phyloP scores from a whole-genome alignment of 768 basidiomycete species.

The Candolleomyces efflorescens region DNA sequence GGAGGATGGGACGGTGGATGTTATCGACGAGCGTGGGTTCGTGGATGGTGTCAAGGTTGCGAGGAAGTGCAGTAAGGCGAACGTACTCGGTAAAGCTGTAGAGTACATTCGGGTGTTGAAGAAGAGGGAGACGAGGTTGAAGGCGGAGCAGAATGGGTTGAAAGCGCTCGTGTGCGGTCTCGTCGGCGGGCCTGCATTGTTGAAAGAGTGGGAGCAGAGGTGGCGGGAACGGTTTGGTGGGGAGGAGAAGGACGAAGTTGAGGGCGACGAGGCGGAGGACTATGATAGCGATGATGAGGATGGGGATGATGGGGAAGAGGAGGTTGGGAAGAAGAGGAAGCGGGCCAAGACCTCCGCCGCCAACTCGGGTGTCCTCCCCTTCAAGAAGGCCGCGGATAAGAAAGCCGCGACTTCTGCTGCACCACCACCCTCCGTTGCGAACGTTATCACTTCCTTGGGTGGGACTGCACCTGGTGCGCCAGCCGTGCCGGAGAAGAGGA shows the following conservation, averaged over 20 bases:
- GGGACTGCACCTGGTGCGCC: slow-evolving; percentile 13
- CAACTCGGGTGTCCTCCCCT: slow-evolving; percentile 16
- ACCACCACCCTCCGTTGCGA: slow-evolving; percentile 16
- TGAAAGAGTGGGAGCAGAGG: slow-evolving; percentile 72
- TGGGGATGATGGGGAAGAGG: slow-evolving; percentile 43
- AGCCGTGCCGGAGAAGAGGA: slow-evolving; percentile 67
- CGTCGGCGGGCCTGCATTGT: slow-evolving; percentile 67
- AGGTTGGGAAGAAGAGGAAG: slow-evolving; percentile 57
- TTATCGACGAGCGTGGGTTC: slow-evolving; percentile 79
- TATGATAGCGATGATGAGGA: slow-evolving; percentile 59
- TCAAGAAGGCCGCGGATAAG: slow-evolving; percentile 41
- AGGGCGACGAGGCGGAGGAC: slow-evolving; percentile 45
- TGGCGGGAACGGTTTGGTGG: slow-evolving; percentile 76
- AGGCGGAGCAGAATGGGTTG: slow-evolving; percentile 71
- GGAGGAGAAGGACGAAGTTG: slow-evolving; percentile 66
- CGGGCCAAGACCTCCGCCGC: slow-evolving; percentile 41
- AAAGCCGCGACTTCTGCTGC: slow-evolving; percentile 35
- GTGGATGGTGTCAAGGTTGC: slow-evolving; percentile 93
- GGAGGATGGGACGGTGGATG: slow-evolving; percentile 42
- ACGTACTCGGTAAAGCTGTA: slow-evolving; percentile 84
- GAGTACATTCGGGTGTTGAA: slow-evolving; percentile 91
- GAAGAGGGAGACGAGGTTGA: slow-evolving; percentile 66
- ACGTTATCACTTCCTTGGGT: slow-evolving; percentile 22
- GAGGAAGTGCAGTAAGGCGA: slow-evolving; percentile 87
- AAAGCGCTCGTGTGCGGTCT: slow-evolving; percentile 65